Percentiles rank a stretch among this genome's conserved stretches.
These are phyloP conservation scores for Wickerhamomyces sp. DNA, from an alignment of 1,139 yeast species.

Conservation along the genomic window DNA sequence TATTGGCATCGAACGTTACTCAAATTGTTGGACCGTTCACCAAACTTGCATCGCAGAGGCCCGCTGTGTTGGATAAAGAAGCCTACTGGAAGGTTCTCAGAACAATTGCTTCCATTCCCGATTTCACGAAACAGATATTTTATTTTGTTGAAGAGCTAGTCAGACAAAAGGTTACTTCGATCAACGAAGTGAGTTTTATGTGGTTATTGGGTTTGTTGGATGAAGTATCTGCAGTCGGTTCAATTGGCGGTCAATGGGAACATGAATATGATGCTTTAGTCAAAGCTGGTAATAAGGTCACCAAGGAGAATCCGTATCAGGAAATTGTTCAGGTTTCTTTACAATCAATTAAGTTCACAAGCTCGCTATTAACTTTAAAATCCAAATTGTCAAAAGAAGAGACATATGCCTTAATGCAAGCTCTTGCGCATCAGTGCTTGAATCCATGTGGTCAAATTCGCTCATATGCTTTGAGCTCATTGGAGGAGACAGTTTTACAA, in stretches of 20 bases:
- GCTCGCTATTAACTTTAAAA: slow-evolving; percentile 37
- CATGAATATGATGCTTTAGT: slow-evolving; percentile 47
- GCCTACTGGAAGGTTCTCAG: slow-evolving; percentile 64
- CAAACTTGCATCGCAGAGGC: slow-evolving; percentile 41
- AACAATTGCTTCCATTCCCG: slow-evolving; percentile 50
- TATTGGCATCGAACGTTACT: slow-evolving; percentile 37
- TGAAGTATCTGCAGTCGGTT: slow-evolving; percentile 79
- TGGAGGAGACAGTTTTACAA: slow-evolving; percentile 45
- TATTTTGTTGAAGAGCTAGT: slow-evolving; percentile 45
- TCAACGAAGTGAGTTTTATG: slow-evolving; percentile 50
- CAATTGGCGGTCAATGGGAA: slow-evolving; percentile 75
- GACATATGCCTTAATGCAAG: slow-evolving; percentile 61
- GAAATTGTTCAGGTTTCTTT: slow-evolving; percentile 56
- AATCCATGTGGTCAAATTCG: slow-evolving; percentile 83
- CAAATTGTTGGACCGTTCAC: slow-evolving; percentile 48
- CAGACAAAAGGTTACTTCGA: slow-evolving; percentile 21
- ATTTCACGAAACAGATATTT: slow-evolving; percentile 46
- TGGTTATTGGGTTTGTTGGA: slow-evolving; percentile 66
- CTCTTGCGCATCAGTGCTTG: slow-evolving; percentile 82
- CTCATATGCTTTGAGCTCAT: slow-evolving; percentile 51
- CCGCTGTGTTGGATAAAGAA: slow-evolving; percentile 42
- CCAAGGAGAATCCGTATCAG: slow-evolving; percentile 44
- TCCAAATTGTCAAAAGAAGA: slow-evolving; percentile 25
- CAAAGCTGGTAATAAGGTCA: slow-evolving; percentile 38
- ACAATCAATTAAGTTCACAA: slow-evolving; percentile 57